Evolutionary conservation across 2,329 filamentous ascomycete genomes (phyloP), one percentile per base, ranked within the genome.

Genomic region (Elsinoe batatas): DNA sequence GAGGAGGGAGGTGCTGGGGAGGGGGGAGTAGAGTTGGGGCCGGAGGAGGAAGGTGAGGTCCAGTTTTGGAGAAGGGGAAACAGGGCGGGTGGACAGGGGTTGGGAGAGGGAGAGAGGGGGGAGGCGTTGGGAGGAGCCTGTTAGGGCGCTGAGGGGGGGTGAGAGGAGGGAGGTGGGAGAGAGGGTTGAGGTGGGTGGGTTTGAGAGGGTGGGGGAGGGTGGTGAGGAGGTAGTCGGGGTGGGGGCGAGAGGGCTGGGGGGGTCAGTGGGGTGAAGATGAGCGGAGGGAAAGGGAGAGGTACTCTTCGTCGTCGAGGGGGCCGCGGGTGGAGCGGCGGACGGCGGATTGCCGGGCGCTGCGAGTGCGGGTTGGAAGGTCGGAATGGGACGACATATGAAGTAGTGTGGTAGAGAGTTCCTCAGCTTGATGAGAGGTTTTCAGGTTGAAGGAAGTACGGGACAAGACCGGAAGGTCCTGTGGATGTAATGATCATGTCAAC

Each of bases 41-140:
- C 84, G 81, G 10, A 93, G 79, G 44, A 96, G 82, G 68, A 86
- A 91, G 15, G 84, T 82, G 62, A 95, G 87, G 72, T 95, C 85
- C 64, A 87, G 86, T 35, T 59, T 68, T 58, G 50, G 70, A 32
- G 51, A 44, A 13, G 57, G 7, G 56, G 56, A 43, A 33, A 15
- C n/a, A 15, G 47, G 32, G 11, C 22, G 44, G 10, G 17, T 32
- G n/a, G 47, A 51, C 17, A 33, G 36, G 32, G 26, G 37, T 58
- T 26, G 13, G 22, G 53, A 54, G 55, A 61, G 51, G 56, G 26
- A 40, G 59, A 50, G 59, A 59, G 37, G 60, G 50, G 35, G 30
- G 51, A 38, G 57, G 59, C 20, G 11, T 64, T 64, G 44, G 58
- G 59, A 56, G 22, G 56, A 57, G 35, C 50, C 51, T 50, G 40